Evolutionary conservation across 305 asterid genomes (phyloP), one percentile per base, ranked within the genome.

Genomic region (Fraxinus sp.): DNA sequence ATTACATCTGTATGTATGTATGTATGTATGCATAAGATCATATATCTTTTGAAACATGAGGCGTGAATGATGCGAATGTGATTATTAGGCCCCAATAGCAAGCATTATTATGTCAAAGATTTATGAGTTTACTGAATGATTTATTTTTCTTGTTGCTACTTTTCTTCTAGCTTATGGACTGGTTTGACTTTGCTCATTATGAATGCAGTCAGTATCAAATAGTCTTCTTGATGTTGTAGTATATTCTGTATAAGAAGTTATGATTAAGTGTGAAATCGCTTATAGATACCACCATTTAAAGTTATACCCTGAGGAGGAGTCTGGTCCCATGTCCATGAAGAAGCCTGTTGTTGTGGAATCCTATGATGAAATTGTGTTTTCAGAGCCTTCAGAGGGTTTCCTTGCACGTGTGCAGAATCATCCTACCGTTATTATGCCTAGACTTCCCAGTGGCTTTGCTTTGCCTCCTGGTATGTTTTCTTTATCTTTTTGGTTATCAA

Each of bases 241-340:
- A 49, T 68, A 68, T 26, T 68, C 4, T 74, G 66, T 26, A 76
- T 81, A 49, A 59, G 81, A 83, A 79, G 75, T 9, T 26, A 16
- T 46, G 11, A 78, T 78, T 36, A n/a, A 81, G 7, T 3, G 11
- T 24, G 66, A 26, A 30, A 41, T 75, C 35, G 62, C 75, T 52
- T 83, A 33, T 85, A 94, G 98, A 87, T 96, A 88, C 83, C 99
- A 96, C 89, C 97, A 90, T 86, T 89, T 96, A 91, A 96, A 91
- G 93, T 86, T 96, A 81, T 96, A 96, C 62, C 98, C 98, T 0
- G 97, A 91, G 88, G 97, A 94, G 18, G 99, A 94, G 18, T 86
- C 97, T 79, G 97, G 94, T 81, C 88, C 94, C 2, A 81, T 92
- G 68, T 92, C 99, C 85, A 89, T 90, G 6, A 96, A 94, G 89